These are phyloP conservation scores for Quercus phellos DNA, from an alignment of 331 rosid species.

Conservation along the genomic window DNA sequence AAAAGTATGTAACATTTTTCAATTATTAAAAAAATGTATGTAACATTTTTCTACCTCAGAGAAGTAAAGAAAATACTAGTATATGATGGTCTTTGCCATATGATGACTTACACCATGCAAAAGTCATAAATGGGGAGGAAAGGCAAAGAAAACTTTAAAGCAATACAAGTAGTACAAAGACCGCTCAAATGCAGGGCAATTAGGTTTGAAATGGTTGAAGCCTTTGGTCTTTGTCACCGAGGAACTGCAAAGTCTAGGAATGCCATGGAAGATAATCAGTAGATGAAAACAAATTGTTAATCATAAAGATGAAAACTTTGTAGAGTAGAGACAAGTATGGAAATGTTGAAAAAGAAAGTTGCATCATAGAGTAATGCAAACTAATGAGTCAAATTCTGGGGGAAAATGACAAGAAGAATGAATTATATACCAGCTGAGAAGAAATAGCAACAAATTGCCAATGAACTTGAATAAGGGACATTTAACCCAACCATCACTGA, in stretches of 20 bases:
- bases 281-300: constrained; percentile 26
- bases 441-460: background rate
- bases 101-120: constrained; percentile 23
- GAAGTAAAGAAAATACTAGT: background rate
- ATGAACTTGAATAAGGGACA: background rate
- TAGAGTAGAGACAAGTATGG: background rate
- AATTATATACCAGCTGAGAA: background rate
- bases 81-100: background rate
- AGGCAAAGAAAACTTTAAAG: constrained; percentile 21
- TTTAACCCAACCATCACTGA: background rate
- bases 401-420: background rate
- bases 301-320: constrained; percentile 17
- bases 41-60: background rate
- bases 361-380: background rate
- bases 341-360: background rate
- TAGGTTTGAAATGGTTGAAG: constrained; percentile 34
- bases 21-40: no score
- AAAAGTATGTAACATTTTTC: background rate
- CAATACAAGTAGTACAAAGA: constrained; percentile 14
- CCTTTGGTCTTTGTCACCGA: constrained; percentile 62
- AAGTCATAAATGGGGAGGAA: constrained; percentile 14
- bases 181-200: constrained; percentile 39
- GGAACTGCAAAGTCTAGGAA: constrained; percentile 83
- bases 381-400: background rate
- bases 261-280: constrained; percentile 44